phyloP scores from a whole-genome alignment of 2,329 filamentous ascomycete species.

The Ophiostoma ulmi region DNA sequence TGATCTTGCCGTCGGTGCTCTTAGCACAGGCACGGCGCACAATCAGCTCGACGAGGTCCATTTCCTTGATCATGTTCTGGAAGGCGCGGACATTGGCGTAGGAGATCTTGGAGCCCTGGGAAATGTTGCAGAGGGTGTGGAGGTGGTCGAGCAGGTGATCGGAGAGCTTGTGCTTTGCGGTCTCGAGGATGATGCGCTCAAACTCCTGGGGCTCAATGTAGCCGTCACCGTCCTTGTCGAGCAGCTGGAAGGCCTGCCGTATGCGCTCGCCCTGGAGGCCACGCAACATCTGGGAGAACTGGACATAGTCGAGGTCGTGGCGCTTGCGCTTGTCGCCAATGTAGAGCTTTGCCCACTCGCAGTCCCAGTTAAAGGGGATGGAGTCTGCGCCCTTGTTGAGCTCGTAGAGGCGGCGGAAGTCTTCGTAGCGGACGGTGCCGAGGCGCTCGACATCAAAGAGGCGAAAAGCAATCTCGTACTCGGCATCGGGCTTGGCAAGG shows the following conservation, averaged over 20 bases:
- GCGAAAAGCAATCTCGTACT: conserved; percentile 98
- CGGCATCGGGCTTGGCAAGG: conserved; percentile 87
- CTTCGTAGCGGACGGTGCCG: conserved; percentile 82
- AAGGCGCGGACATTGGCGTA: conserved; percentile 97
- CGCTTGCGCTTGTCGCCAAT: conserved; percentile 81
- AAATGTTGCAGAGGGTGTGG: conserved; percentile 90
- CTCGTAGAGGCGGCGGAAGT: conserved; percentile 80
- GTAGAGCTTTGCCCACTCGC: conserved; percentile 93
- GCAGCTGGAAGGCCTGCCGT: conserved; percentile 85
- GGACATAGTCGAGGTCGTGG: conserved; percentile 87
- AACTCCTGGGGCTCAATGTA: conserved; percentile 96
- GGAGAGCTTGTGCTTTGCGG: conserved; percentile 90
- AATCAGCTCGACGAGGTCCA: conserved; percentile 94
- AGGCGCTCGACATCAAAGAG: conserved; percentile 84
- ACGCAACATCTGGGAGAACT: conserved; percentile 97
- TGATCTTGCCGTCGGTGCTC: conserved; percentile 87
- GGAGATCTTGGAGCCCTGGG: conserved; percentile 83
- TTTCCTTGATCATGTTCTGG: conserved; percentile 95
- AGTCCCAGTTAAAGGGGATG: conserved; percentile 95
- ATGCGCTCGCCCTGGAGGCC: conserved; percentile 94
- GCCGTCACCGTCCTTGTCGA: conserved; percentile 87
- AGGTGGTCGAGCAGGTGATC: conserved; percentile 91
- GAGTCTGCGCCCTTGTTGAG: conserved; percentile 78
- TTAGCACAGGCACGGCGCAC: conserved; percentile 79
- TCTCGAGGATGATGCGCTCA: conserved; percentile 92